phyloP scores from a whole-genome alignment of 1,139 yeast genomes.

The Geotrichum restrictum region DNA sequence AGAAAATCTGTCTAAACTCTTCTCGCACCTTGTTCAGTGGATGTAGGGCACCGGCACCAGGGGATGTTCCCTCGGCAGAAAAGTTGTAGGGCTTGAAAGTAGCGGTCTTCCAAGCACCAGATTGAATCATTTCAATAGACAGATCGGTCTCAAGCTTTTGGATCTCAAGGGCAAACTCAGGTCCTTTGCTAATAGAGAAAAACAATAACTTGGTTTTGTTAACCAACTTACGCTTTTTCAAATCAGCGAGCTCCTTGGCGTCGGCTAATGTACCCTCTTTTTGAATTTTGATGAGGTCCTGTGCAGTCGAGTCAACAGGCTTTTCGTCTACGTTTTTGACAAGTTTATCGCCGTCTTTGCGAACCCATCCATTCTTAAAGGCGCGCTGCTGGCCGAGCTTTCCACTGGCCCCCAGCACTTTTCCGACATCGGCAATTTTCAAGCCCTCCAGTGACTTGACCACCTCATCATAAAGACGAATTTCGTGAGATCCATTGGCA shows the following conservation, averaged over 20 bases:
- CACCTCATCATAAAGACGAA: constrained; percentile 72
- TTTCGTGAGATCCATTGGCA: constrained; percentile 82
- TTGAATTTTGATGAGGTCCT: constrained; percentile 57
- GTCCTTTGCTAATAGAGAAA: constrained; percentile 72
- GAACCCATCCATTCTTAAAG: constrained; percentile 96
- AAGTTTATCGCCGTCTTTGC: constrained; percentile 77
- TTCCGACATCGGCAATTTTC: constrained; percentile 74
- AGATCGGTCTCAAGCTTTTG: constrained; percentile 85
- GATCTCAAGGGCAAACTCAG: constrained; percentile 76
- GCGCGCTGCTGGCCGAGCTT: constrained; percentile 95
- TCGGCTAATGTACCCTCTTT: constrained; percentile 55
- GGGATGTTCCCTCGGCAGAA: constrained; percentile 86
- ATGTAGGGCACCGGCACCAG: constrained; percentile 89
- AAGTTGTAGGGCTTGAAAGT: constrained; percentile 93
- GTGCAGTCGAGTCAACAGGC: constrained; percentile 67
- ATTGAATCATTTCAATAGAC: constrained; percentile 80
- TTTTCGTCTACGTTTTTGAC: constrained; percentile 47
- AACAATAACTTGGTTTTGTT: constrained; percentile 68
- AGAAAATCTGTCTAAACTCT: constrained; percentile 96
- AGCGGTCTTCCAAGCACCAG: constrained; percentile 76
- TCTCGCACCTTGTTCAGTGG: constrained; percentile 95
- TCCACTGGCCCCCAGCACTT: constrained; percentile 76
- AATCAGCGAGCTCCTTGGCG: constrained; percentile 69
- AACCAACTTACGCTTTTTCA: constrained; percentile 90
- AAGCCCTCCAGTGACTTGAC: constrained; percentile 71